A percentile compares a stretch with the other conserved stretches of the same genome.
phyloP scores from a whole-genome alignment of 352 stramenopile species.

The Phytopythium ostracodes region DNA sequence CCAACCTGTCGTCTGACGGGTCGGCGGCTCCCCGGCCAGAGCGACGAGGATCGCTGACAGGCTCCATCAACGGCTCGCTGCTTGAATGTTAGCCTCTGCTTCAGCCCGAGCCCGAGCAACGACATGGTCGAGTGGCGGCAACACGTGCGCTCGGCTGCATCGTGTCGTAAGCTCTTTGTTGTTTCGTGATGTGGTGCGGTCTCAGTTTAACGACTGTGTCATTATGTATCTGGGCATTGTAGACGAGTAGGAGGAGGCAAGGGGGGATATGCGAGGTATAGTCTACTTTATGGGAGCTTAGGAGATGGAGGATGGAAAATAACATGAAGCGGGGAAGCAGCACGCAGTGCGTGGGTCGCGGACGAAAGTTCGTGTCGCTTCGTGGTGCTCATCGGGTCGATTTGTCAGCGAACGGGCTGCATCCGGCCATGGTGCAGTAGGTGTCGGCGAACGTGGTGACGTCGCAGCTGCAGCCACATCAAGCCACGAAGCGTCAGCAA shows the following conservation, averaged over 20 bases:
- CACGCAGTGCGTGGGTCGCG: neutral
- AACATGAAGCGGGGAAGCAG: constrained; percentile 2
- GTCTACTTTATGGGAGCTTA: constrained; percentile 7
- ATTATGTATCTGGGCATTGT: constrained; percentile 14
- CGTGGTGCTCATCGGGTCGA: constrained; percentile 45
- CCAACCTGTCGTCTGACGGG: constrained; percentile 20
- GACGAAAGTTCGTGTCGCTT: too few relatives aligned
- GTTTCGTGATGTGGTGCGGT: constrained; percentile 1
- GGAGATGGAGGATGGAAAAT: neutral
- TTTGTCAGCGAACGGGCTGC: constrained; percentile 84
- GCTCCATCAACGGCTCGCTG: neutral
- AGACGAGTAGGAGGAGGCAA: constrained; percentile 4
- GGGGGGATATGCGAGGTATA: constrained; percentile 4
- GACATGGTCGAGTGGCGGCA: neutral
- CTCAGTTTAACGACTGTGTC: constrained; percentile 2
- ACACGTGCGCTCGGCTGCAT: neutral
- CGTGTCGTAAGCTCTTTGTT: neutral
- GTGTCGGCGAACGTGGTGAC: constrained; percentile 83
- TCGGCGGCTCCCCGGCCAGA: constrained; percentile 30
- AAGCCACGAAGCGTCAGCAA: neutral
- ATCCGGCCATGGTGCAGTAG: constrained; percentile 83
- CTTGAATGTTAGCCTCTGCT: constrained; percentile 1
- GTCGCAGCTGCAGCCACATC: constrained; percentile 45
- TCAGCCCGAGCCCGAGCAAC: neutral
- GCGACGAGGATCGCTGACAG: constrained; percentile 45